phyloP scores from a whole-genome alignment of 2,329 filamentous ascomycete genomes.

The Periconia digitata region DNA sequence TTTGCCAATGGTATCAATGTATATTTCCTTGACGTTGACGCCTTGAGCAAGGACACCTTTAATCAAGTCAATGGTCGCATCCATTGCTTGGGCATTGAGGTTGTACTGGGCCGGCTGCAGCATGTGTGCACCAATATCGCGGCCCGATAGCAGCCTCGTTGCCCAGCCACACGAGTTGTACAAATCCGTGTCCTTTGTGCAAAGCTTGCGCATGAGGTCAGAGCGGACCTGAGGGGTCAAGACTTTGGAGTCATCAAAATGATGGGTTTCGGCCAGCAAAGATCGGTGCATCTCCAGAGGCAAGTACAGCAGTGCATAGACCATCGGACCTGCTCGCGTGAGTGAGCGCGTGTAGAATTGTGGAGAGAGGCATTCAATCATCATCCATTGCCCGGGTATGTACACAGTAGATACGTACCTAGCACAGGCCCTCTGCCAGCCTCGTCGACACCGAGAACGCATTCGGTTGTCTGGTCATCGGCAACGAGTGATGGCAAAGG shows the following conservation, averaged over 20 bases:
- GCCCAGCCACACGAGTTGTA: slow-evolving; percentile 78
- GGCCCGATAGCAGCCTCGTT: slow-evolving; percentile 75
- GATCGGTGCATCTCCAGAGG: slow-evolving; percentile 65
- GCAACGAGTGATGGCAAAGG: slow-evolving; percentile 45
- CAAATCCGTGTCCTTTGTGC: slow-evolving; percentile 62
- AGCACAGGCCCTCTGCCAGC: slow-evolving; percentile 93
- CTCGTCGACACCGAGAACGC: slow-evolving; percentile 88
- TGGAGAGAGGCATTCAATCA: too few species aligned
- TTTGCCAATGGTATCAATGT: slow-evolving; percentile 90
- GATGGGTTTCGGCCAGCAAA: slow-evolving; percentile 75
- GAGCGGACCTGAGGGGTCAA: slow-evolving; percentile 80
- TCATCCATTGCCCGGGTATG: too few species aligned
- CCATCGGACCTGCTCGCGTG: slow-evolving; percentile 58
- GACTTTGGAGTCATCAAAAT: slow-evolving; percentile 94
- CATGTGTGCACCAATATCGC: slow-evolving; percentile 80
- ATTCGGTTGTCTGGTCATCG: slow-evolving; percentile 57
- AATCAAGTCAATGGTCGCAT: slow-evolving; percentile 84
- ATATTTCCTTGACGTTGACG: slow-evolving; percentile 85
- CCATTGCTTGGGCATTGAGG: slow-evolving; percentile 93
- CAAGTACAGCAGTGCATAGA: slow-evolving; percentile 72
- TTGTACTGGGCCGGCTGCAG: slow-evolving; percentile 73
- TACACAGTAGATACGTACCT: too few species aligned
- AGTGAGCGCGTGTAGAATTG: slow-evolving; percentile 8
- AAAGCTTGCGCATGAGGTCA: slow-evolving; percentile 70
- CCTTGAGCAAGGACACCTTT: slow-evolving; percentile 72